phyloP scores from a whole-genome alignment of 2,329 filamentous ascomycete genomes.

The Ploettnerulaceae sp. region DNA sequence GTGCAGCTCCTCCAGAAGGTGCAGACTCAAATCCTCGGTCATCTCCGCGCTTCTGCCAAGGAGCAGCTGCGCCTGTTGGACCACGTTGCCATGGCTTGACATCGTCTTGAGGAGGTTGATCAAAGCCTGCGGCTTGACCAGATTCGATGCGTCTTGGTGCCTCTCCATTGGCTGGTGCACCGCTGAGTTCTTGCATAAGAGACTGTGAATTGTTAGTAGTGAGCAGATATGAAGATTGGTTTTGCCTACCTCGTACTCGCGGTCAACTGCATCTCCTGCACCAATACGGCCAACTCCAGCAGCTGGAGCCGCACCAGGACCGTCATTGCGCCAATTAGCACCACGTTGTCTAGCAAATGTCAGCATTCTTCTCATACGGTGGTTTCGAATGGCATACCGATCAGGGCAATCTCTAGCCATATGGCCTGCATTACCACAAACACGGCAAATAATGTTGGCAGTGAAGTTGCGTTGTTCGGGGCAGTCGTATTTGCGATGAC shows the following conservation, averaged over 20 bases:
- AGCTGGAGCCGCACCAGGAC: conserved; percentile 41
- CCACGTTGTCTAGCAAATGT: conserved; percentile 60
- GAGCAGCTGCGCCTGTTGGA: conserved; percentile 76
- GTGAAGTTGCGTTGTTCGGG: conserved; percentile 97
- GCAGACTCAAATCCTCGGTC: conserved; percentile 37
- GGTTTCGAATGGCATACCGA: conserved; percentile 39
- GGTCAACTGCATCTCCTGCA: conserved; percentile 78
- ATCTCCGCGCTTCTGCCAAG: conserved; percentile 56
- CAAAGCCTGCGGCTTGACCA: conserved; percentile 58
- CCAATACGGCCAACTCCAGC: conserved; percentile 63
- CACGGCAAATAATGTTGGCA: conserved; percentile 97
- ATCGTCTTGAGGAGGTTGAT: conserved; percentile 48
- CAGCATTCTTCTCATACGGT: conserved; percentile 12
- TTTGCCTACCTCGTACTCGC: conserved; percentile 84
- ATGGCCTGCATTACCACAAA: conserved; percentile 95
- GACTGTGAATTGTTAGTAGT: conserved; percentile 52
- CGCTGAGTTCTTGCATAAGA: conserved; percentile 96
- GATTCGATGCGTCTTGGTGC: conserved; percentile 81
- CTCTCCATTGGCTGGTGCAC: conserved; percentile 51
- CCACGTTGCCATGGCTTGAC: conserved; percentile 85
- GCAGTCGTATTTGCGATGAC: conserved; percentile 97
- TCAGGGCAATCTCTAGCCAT: conserved; percentile 99
- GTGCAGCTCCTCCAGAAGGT: conserved; percentile 44
- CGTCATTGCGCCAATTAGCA: conserved; percentile 84
- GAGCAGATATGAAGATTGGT: not conserved